Evolutionary conservation across 257 asterid genomes (phyloP).

Genomic region (Capsicum baccatum): DNA sequence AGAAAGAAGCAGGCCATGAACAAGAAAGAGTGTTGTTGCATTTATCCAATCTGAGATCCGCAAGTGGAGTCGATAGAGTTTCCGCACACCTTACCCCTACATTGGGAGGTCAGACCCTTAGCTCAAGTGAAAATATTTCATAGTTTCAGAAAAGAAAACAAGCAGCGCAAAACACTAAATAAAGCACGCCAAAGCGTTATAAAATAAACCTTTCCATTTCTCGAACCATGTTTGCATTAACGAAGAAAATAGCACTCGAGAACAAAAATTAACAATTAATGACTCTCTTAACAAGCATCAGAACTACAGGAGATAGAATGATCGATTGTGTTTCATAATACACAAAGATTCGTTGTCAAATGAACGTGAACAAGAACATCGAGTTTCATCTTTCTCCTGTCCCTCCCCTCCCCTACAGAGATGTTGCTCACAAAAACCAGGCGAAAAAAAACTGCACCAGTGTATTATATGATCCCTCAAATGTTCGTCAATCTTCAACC

Average conservation of each 20-base stretch:
- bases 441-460: background rate
- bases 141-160: background rate
- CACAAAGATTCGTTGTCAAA: background rate
- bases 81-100: background rate
- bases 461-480: background rate
- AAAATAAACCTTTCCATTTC: background rate
- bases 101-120: too few relatives aligned
- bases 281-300: background rate
- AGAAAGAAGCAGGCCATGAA: background rate
- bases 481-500: conserved; percentile 6
- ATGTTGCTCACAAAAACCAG: background rate
- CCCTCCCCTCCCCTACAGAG: background rate
- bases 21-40: background rate
- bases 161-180: background rate
- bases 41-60: background rate
- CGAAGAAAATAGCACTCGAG: background rate
- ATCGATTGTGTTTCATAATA: background rate
- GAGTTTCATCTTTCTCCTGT: conserved; percentile 1
- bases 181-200: background rate
- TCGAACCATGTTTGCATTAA: background rate
- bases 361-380: background rate
- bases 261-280: background rate
- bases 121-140: background rate
- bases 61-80: too few relatives aligned
- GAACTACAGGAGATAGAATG: background rate